A percentile compares a stretch with the other conserved stretches of the same genome.
Conservation (phyloP, 164 flowering plant genomes). For the Buxus sempervirens region DNA sequence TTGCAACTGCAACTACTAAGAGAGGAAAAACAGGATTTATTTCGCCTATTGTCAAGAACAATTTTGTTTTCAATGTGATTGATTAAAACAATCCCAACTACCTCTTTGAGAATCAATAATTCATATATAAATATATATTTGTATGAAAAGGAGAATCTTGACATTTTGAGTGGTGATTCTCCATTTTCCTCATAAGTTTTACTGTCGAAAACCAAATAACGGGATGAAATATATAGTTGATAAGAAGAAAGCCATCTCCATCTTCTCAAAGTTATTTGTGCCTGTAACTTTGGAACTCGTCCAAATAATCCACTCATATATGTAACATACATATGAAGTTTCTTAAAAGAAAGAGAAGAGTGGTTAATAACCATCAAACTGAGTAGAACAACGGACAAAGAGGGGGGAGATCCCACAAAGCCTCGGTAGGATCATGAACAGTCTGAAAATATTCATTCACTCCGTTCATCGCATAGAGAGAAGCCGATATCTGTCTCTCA, state of each 20-base stretch:
- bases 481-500: conserved; percentile 71
- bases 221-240: too few species aligned
- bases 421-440: conserved; percentile 49
- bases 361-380: conserved; percentile 11
- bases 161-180: too few species aligned
- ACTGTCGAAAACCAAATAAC: not conserved
- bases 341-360: not conserved
- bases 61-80: too few species aligned
- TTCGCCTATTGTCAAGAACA: too few species aligned
- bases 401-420: conserved; percentile 81
- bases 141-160: too few species aligned
- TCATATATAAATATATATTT: too few species aligned
- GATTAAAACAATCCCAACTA: too few species aligned
- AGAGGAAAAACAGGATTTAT: too few species aligned
- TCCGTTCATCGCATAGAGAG: conserved; percentile 64
- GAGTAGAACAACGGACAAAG: conserved; percentile 47
- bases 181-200: not conserved
- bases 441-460: conserved; percentile 65
- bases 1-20: too few species aligned
- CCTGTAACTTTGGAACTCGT: not conserved
- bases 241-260: not conserved
- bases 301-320: not conserved
- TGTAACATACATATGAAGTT: not conserved
- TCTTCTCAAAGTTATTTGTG: too few species aligned
- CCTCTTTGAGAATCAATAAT: too few species aligned